A percentile compares a stretch with the other conserved stretches of the same genome.
Conservation (phyloP, 345 rosid species). For the Salix viminalis region DNA sequence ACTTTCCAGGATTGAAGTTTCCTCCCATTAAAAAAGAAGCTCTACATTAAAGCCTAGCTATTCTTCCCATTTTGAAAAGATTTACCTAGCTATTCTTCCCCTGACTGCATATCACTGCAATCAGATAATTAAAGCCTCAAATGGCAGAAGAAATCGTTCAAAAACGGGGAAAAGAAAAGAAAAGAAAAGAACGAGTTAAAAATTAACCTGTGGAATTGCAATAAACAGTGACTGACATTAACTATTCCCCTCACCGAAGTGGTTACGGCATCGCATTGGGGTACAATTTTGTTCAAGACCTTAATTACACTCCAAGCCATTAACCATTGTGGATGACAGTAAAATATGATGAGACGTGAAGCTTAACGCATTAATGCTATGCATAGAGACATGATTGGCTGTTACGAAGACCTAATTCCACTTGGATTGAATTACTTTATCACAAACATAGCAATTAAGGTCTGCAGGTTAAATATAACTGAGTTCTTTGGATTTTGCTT, state of each 20-base stretch:
- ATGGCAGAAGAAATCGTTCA: too few species aligned
- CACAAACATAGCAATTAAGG: background rate
- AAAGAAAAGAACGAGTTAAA: background rate
- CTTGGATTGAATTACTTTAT: background rate
- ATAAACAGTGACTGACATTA: background rate
- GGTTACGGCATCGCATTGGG: background rate
- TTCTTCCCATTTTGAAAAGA: background rate
- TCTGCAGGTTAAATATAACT: background rate
- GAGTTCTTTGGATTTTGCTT: background rate
- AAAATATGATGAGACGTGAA: background rate
- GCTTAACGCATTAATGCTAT: background rate
- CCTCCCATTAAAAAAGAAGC: too few species aligned
- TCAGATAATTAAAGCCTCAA: background rate
- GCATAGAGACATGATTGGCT: background rate
- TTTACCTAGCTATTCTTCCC: background rate
- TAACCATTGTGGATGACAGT: background rate
- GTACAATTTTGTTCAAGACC: background rate
- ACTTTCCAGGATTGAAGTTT: accelerated
- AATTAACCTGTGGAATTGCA: background rate
- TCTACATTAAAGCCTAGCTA: background rate
- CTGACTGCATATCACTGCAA: background rate
- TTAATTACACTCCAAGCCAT: background rate
- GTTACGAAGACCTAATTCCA: background rate
- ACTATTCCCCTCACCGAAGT: background rate
- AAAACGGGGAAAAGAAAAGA: too few species aligned